Evolutionary conservation across 768 basidiomycete genomes (phyloP).

Genomic region (Basidioascus undulatus): DNA sequence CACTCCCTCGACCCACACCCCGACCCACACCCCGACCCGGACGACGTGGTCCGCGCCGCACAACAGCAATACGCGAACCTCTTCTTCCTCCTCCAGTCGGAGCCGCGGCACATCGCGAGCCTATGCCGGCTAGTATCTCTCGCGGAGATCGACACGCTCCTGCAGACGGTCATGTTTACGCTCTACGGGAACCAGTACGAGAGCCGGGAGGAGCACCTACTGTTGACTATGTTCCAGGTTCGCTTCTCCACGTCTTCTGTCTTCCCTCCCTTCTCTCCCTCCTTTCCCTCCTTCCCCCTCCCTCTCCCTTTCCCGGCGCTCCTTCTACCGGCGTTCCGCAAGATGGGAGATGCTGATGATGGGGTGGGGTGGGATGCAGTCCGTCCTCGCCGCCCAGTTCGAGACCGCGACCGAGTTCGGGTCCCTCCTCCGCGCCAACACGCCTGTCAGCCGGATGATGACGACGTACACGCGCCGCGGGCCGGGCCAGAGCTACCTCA

Average conservation of each 20-base stretch:
- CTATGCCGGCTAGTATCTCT: slow-evolving; percentile 89
- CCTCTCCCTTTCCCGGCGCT: neutral
- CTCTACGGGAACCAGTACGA: slow-evolving; percentile 99
- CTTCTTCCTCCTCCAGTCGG: slow-evolving; percentile 94
- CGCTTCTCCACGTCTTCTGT: slow-evolving; percentile 6
- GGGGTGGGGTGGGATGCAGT: too few relatives aligned
- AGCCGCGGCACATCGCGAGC: slow-evolving; percentile 87
- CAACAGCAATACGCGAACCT: slow-evolving; percentile 84
- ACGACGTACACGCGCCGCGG: slow-evolving; percentile 97
- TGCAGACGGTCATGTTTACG: slow-evolving; percentile 99
- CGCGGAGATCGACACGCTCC: slow-evolving; percentile 90
- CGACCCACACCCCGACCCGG: too few relatives aligned
- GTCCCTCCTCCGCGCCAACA: slow-evolving; percentile 93
- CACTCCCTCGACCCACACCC: neutral
- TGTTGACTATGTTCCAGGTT: slow-evolving; percentile 84
- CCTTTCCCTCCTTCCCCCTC: neutral
- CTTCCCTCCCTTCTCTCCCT: neutral
- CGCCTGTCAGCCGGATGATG: slow-evolving; percentile 99
- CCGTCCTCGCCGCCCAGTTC: slow-evolving; percentile 93
- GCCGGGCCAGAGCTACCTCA: slow-evolving; percentile 93
- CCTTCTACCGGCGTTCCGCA: too few relatives aligned
- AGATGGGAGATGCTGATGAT: too few relatives aligned
- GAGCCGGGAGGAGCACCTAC: slow-evolving; percentile 87
- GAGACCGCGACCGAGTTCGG: slow-evolving; percentile 98
- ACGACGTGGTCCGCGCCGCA: too few relatives aligned